Conservation (phyloP, 2,329 filamentous ascomycete species). For the Zymoseptoria tritici region DNA sequence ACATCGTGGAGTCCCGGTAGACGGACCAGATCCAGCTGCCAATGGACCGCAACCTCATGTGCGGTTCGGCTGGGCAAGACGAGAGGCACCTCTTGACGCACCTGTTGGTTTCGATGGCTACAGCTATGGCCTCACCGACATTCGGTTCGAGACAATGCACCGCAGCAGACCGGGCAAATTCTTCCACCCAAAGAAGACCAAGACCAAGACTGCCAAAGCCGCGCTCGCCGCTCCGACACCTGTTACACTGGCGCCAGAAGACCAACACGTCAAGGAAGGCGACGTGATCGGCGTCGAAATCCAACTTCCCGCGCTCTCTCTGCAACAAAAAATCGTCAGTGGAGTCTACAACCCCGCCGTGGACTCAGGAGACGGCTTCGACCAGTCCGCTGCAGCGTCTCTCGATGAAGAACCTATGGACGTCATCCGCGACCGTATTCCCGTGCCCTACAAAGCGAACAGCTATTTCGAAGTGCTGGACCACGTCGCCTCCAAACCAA, state of each 20-base stretch:
- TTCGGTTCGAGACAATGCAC: constrained; percentile 83
- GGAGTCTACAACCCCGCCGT: constrained; percentile 82
- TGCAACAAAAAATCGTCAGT: constrained; percentile 82
- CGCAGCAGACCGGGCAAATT: constrained; percentile 91
- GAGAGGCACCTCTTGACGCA: constrained; percentile 74
- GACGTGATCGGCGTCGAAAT: constrained; percentile 94
- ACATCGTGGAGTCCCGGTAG: constrained; percentile 60
- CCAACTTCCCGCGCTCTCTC: constrained; percentile 71
- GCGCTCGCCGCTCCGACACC: constrained; percentile 46
- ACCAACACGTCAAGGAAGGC: constrained; percentile 74
- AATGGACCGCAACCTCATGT: constrained; percentile 51
- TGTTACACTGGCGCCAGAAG: constrained; percentile 31
- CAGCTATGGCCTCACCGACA: constrained; percentile 87
- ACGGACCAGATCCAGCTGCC: constrained; percentile 30
- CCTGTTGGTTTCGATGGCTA: constrained; percentile 86
- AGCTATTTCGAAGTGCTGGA: constrained; percentile 92
- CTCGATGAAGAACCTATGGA: constrained; percentile 52
- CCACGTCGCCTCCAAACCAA: constrained; percentile 77
- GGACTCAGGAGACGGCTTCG: constrained; percentile 55
- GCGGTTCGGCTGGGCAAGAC: constrained; percentile 76
- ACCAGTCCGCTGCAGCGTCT: constrained; percentile 30
- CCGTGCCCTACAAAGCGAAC: constrained; percentile 87
- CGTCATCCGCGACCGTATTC: constrained; percentile 89
- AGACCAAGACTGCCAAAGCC: constrained; percentile 31
- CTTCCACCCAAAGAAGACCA: constrained; percentile 39